Evolutionary conservation across 164 flowering plant species (phyloP).

Genomic region (Nelumbo lutea): DNA sequence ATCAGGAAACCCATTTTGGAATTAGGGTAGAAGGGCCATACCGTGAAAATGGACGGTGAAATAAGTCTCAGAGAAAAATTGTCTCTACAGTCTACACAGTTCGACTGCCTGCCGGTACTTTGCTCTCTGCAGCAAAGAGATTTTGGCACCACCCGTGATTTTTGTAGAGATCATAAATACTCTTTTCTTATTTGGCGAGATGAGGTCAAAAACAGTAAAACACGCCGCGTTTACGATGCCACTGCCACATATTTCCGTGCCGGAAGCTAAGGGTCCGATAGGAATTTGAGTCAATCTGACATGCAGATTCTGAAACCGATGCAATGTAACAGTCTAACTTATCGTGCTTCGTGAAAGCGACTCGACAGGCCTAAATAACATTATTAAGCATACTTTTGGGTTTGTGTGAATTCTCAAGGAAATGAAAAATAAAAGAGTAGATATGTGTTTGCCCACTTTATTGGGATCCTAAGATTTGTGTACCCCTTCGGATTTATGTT

Average conservation of each 20-base stretch:
- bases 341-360: constrained; percentile 32
- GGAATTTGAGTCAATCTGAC: constrained; percentile 21
- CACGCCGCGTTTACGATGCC: not conserved
- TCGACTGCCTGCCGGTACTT: too few relatives aligned
- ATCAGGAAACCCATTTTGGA: too few relatives aligned
- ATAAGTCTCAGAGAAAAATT: too few relatives aligned
- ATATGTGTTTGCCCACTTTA: too few relatives aligned
- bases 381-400: constrained; percentile 6
- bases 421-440: not conserved
- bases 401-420: not conserved
- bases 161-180: too few relatives aligned
- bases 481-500: not conserved
- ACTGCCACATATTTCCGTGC: constrained; percentile 13
- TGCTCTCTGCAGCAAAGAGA: too few relatives aligned
- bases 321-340: constrained; percentile 4
- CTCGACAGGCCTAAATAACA: constrained; percentile 15
- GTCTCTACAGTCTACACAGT: too few relatives aligned
- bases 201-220: not conserved
- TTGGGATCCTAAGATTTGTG: not conserved
- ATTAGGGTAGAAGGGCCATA: too few relatives aligned
- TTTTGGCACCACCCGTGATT: too few relatives aligned
- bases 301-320: constrained; percentile 9
- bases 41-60: too few relatives aligned
- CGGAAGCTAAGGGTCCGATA: constrained; percentile 9
- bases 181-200: too few relatives aligned